Percentiles rank a stretch among this genome's conserved stretches.
These are phyloP conservation scores for Hygrophoropsis aurantiaca DNA, from an alignment of 768 basidiomycete genomes.

Conservation along the genomic window DNA sequence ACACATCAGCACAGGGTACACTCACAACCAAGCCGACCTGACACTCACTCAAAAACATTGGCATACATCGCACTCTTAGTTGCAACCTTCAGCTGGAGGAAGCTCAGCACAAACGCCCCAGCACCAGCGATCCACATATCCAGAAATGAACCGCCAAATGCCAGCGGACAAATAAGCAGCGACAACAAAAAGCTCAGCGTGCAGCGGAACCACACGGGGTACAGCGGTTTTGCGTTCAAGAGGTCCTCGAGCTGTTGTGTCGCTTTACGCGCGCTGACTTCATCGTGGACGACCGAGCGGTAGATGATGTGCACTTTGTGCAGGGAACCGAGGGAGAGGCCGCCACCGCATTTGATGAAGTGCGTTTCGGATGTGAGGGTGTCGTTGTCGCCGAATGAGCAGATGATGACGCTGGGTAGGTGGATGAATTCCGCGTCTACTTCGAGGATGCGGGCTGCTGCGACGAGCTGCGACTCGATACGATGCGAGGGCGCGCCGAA, in stretches of 20 bases:
- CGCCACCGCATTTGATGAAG: conserved; percentile 77
- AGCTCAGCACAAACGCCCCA: conserved; percentile 65
- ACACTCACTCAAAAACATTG: conserved; percentile 82
- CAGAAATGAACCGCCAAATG: conserved; percentile 80
- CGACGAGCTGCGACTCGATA: conserved; percentile 87
- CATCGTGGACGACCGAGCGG: conserved; percentile 87
- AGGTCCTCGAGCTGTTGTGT: conserved; percentile 61
- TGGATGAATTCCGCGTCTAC: conserved; percentile 92
- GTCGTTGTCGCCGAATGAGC: conserved; percentile 86
- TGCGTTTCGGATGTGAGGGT: conserved; percentile 89
- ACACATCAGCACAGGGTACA: conserved; percentile 8
- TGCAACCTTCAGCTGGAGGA: conserved; percentile 73
- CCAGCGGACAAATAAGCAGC: conserved; percentile 78
- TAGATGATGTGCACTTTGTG: conserved; percentile 86
- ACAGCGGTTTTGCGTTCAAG: conserved; percentile 64
- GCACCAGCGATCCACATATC: conserved; percentile 83
- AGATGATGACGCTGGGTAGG: conserved; percentile 77
- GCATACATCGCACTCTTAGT: conserved; percentile 79
- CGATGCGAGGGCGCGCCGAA: conserved; percentile 94
- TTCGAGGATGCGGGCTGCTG: conserved; percentile 86
- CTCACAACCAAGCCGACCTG: background rate
- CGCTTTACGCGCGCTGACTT: conserved; percentile 80
- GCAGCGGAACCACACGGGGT: conserved; percentile 61
- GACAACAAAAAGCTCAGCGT: conserved; percentile 69
- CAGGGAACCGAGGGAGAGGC: conserved; percentile 80